Percentiles rank a stretch among this genome's conserved stretches.
Conservation (phyloP, 2,329 filamentous ascomycete species). For the Colletotrichum chlorophyti region DNA sequence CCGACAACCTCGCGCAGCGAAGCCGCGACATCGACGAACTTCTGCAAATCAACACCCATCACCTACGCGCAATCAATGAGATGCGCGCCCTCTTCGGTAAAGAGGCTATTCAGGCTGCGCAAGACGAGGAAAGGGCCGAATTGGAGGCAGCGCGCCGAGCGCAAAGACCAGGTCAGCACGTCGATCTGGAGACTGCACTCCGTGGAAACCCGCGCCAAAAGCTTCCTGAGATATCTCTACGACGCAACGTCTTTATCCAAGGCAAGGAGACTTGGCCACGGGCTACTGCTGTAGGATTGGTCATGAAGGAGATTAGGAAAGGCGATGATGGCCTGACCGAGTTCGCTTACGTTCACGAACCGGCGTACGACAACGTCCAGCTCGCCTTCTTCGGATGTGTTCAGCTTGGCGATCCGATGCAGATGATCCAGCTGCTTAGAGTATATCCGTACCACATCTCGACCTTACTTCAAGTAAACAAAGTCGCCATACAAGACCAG, state of each 20-base stretch:
- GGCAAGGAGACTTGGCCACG: conserved; percentile 88
- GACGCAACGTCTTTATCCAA: conserved; percentile 84
- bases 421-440: conserved; percentile 75
- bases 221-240: conserved; percentile 73
- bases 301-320: conserved; percentile 70
- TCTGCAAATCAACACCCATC: conserved; percentile 64
- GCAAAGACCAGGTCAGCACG: conserved; percentile 50
- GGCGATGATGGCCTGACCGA: conserved; percentile 63
- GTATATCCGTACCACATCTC: conserved; percentile 81
- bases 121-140: conserved; percentile 56
- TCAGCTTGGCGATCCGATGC: conserved; percentile 83
- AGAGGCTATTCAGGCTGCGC: conserved; percentile 62
- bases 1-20: conserved; percentile 13
- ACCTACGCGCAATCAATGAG: conserved; percentile 87
- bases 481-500: conserved; percentile 89
- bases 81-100: conserved; percentile 73
- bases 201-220: conserved; percentile 65
- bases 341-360: conserved; percentile 81
- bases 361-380: conserved; percentile 77
- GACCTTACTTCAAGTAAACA: conserved; percentile 90
- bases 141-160: conserved; percentile 42
- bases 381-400: conserved; percentile 78
- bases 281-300: conserved; percentile 79
- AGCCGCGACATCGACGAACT: conserved; percentile 42
- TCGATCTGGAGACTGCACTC: conserved; percentile 64